phyloP scores from a whole-genome alignment of 495 filamentous ascomycete genomes.

The Cercophora samala region DNA sequence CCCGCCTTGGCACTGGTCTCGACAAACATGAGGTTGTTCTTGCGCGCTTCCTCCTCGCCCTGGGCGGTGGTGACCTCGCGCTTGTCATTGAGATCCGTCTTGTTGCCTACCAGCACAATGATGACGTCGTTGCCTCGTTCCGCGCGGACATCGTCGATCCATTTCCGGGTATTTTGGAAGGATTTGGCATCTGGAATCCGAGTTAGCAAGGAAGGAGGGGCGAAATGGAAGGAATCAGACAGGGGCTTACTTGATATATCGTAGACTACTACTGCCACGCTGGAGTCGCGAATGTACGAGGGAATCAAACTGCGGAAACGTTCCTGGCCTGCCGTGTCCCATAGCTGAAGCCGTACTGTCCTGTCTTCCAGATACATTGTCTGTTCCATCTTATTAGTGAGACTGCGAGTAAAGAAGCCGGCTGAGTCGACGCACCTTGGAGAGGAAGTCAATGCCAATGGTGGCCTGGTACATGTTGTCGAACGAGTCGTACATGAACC shows the following conservation, averaged over 20 bases:
- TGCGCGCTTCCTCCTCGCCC: constrained; percentile 98
- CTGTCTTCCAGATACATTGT: constrained; percentile 99
- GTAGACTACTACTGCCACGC: constrained; percentile 96
- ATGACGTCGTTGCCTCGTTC: constrained; percentile 98
- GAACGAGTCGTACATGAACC: constrained; percentile 99
- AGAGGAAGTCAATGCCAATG: constrained; percentile 98
- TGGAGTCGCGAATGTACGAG: constrained; percentile 95
- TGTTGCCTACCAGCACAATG: constrained; percentile 97
- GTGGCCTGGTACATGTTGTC: constrained; percentile 99
- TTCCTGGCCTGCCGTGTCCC: constrained; percentile 98
- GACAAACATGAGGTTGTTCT: constrained; percentile 94
- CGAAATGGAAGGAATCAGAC: not conserved
- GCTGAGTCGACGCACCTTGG: constrained; percentile 62
- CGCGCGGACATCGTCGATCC: constrained; percentile 96
- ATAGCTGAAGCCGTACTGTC: constrained; percentile 93
- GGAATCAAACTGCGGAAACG: constrained; percentile 95
- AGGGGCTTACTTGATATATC: constrained; percentile 75
- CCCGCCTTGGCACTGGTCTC: constrained; percentile 98
- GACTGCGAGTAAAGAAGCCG: constrained; percentile 7
- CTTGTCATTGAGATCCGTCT: constrained; percentile 97
- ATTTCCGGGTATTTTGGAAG: constrained; percentile 97
- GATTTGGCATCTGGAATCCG: constrained; percentile 67
- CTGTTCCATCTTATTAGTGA: constrained; percentile 45
- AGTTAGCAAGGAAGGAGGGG: not conserved
- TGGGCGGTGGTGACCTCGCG: constrained; percentile 90